These are phyloP conservation scores for Boletus vermiculosoides DNA, from an alignment of 768 basidiomycete genomes.

Conservation along the genomic window DNA sequence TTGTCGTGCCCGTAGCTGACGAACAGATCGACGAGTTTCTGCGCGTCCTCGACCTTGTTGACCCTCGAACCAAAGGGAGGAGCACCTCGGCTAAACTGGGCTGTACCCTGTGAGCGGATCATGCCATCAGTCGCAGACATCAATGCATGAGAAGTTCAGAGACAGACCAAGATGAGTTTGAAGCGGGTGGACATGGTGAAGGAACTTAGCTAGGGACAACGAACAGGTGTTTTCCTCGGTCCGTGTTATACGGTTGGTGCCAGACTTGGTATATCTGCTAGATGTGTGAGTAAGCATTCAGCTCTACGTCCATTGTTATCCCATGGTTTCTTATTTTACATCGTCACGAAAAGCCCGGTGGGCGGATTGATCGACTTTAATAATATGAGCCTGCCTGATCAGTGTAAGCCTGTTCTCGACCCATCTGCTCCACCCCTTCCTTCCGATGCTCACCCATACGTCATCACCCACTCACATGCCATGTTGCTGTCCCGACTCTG, in stretches of 20 bases:
- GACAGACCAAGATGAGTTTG: slow-evolving; percentile 10
- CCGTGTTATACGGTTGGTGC: neutral
- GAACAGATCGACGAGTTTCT: slow-evolving; percentile 22
- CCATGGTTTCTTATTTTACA: neutral
- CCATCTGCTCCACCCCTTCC: no score
- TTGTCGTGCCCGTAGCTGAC: slow-evolving; percentile 13
- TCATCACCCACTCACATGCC: no score
- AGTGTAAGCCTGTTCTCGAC: no score
- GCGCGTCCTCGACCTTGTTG: slow-evolving; percentile 12
- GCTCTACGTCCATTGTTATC: no score
- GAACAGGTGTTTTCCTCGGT: neutral
- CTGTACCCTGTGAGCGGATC: slow-evolving; percentile 8
- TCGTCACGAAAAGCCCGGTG: neutral
- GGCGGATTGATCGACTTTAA: neutral
- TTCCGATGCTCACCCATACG: no score
- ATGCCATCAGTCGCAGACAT: neutral
- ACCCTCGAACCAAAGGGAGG: slow-evolving; percentile 8
- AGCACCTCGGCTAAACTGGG: slow-evolving; percentile 13
- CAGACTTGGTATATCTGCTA: neutral
- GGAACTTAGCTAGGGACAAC: neutral
- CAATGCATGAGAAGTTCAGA: neutral
- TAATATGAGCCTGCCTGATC: no score
- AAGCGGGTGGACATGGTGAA: slow-evolving; percentile 3
- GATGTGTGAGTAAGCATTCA: neutral
- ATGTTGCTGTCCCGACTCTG: no score